A percentile compares a stretch with the other conserved stretches of the same genome.
Conservation (phyloP, 1,284 basidiomycete genomes). For the Boletus austroedulis region DNA sequence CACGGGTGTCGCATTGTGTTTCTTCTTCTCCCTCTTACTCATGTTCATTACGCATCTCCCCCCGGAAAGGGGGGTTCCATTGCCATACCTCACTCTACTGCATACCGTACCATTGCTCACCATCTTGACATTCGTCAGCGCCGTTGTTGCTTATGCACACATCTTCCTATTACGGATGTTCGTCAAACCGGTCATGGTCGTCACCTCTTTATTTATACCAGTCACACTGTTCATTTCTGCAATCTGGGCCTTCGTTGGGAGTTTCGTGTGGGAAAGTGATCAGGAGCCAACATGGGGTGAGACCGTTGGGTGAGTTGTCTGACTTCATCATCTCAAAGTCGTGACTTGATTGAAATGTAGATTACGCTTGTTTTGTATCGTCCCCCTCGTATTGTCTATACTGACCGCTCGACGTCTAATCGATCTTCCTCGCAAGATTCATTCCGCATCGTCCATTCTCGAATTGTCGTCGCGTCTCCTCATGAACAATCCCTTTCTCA, state of each 20-base stretch:
- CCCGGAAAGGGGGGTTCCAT: conserved; percentile 37
- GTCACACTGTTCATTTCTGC: conserved; percentile 78
- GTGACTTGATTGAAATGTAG: conserved; percentile 33
- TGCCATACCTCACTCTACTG: conserved; percentile 72
- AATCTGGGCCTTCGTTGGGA: conserved; percentile 85
- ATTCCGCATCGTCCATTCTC: conserved; percentile 74
- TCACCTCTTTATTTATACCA: conserved; percentile 78
- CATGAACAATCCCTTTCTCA: conserved; percentile 74
- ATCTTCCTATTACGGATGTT: conserved; percentile 76
- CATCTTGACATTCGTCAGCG: conserved; percentile 72
- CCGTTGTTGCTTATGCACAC: conserved; percentile 71
- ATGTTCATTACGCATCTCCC: conserved; percentile 53
- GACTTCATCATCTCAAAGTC: neutral
- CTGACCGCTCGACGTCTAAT: conserved; percentile 72
- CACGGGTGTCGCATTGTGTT: conserved; percentile 52
- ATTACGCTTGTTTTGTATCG: conserved; percentile 72
- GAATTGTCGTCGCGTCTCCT: conserved; percentile 77
- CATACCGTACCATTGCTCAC: conserved; percentile 84
- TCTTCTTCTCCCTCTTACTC: conserved; percentile 60
- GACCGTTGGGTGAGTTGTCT: conserved; percentile 67
- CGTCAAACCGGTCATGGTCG: conserved; percentile 78
- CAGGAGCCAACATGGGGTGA: conserved; percentile 74
- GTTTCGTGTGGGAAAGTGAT: conserved; percentile 80
- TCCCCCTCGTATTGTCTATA: conserved; percentile 70
- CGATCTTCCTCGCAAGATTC: conserved; percentile 61